phyloP scores from a whole-genome alignment of 371 early-diverging fungal species.

The Rhizopus arrhizus region DNA sequence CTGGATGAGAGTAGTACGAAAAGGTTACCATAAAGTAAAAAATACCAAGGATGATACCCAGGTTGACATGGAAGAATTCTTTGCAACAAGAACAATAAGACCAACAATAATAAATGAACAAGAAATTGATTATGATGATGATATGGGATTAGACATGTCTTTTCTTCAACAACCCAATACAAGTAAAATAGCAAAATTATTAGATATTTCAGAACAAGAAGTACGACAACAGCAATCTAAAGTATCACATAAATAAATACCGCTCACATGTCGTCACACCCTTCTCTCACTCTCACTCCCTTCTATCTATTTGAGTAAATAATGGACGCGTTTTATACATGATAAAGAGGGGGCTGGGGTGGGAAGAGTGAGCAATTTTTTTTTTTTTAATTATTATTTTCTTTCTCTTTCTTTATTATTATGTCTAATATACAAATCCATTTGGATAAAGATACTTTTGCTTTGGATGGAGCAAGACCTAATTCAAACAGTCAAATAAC shows the following conservation, averaged over 20 bases:
- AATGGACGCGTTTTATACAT: background rate
- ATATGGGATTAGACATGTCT: slow-evolving; percentile 43
- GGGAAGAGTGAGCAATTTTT: background rate
- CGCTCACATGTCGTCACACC: slow-evolving; percentile 1
- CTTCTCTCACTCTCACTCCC: background rate
- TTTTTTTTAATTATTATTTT: background rate
- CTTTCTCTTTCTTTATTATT: background rate
- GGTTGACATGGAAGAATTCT: slow-evolving; percentile 37
- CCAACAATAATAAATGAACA: slow-evolving; percentile 20
- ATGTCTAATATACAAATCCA: background rate
- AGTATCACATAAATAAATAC: background rate
- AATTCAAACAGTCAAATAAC: background rate
- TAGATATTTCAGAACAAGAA: slow-evolving; percentile 46
- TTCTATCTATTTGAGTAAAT: slow-evolving; percentile 1
- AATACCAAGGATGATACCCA: background rate
- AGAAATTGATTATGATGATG: slow-evolving; percentile 32
- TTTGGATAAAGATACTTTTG: slow-evolving; percentile 16
- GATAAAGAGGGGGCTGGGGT: background rate
- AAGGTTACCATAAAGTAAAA: background rate
- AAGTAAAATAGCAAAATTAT: slow-evolving; percentile 34
- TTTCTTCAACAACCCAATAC: slow-evolving; percentile 28
- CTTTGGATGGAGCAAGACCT: slow-evolving; percentile 7
- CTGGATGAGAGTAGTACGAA: slow-evolving; percentile 12
- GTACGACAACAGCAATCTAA: slow-evolving; percentile 7
- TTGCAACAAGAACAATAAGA: slow-evolving; percentile 49